Evolutionary conservation across 192 early-diverging fungal species (phyloP).

Genomic region (Coemansia sp.): DNA sequence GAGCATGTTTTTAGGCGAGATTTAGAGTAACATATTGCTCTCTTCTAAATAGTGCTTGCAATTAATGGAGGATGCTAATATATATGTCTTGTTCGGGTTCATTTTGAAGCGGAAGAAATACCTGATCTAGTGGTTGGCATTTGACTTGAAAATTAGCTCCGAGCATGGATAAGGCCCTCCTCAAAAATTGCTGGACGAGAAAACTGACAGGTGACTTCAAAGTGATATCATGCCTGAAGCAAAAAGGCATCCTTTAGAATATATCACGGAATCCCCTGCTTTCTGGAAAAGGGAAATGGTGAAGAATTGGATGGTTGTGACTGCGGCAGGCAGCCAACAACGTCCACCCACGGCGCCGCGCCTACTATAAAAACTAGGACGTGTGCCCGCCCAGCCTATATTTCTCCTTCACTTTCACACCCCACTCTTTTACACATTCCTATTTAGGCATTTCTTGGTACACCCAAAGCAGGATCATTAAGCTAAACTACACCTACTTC

Average conservation of each 20-base stretch:
- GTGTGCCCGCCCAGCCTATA: not conserved
- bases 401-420: not conserved
- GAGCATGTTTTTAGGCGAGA: conserved; percentile 86
- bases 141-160: too few relatives aligned
- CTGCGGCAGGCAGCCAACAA: not conserved
- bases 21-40: conserved; percentile 23
- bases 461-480: not conserved
- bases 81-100: not conserved
- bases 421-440: not conserved
- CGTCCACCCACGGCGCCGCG: not conserved
- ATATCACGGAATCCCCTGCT: not conserved
- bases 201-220: too few relatives aligned
- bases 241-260: not conserved
- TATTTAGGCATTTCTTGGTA: not conserved
- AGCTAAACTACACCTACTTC: not conserved
- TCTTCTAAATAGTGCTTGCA: not conserved
- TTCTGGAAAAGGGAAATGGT: not conserved
- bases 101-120: not conserved
- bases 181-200: too few relatives aligned
- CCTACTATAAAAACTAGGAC: not conserved
- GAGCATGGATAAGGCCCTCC: too few relatives aligned
- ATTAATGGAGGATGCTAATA: not conserved
- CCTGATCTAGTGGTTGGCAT: not conserved
- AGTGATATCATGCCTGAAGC: not conserved
- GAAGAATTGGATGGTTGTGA: not conserved